These are phyloP conservation scores for Picea mariana DNA, from an alignment of 83 land plant species.

Conservation along the genomic window DNA sequence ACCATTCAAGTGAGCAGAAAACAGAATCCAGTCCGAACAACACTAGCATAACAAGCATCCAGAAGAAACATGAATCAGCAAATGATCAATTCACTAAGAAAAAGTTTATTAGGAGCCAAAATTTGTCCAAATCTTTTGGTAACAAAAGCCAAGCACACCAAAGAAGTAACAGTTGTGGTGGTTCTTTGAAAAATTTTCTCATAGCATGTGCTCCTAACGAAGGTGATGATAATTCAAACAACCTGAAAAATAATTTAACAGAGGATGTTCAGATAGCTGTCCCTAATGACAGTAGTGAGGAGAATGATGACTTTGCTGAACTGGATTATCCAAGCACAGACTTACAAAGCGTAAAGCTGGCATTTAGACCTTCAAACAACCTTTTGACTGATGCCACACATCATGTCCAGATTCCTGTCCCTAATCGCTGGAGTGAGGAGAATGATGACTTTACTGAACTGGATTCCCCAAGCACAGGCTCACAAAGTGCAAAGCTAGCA, in stretches of 20 bases:
- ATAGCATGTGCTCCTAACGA: background rate
- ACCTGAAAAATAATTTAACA: background rate
- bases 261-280: background rate
- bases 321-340: background rate
- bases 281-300: background rate
- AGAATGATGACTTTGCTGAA: background rate
- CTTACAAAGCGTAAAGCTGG: background rate
- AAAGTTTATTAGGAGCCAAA: background rate
- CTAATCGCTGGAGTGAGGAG: background rate
- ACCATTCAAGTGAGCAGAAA: background rate
- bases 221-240: constrained; percentile 9
- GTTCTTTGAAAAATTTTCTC: background rate
- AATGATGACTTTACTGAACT: constrained; percentile 1
- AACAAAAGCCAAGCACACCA: background rate
- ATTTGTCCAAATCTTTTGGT: background rate
- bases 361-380: background rate
- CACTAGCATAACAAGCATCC: background rate
- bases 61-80: background rate
- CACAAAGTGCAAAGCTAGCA: background rate
- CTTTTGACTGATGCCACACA: background rate
- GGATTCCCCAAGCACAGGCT: background rate
- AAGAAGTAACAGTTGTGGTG: background rate
- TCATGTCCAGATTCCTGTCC: background rate
- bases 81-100: background rate
- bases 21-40: background rate